Evolutionary conservation across 306 rosid genomes (phyloP).

Genomic region (Lagenaria siceraria): DNA sequence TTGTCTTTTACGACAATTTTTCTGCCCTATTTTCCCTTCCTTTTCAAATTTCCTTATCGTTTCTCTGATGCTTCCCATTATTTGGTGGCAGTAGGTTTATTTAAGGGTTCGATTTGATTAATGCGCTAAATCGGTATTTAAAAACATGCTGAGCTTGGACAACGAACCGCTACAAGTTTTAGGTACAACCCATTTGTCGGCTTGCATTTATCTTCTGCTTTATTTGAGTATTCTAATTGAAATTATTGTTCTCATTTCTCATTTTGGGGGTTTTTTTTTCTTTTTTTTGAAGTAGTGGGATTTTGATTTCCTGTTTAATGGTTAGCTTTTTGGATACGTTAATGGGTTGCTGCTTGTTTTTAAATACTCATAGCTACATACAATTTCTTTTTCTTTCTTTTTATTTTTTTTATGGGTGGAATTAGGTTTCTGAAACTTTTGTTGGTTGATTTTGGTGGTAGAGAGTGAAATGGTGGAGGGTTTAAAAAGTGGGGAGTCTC

Average conservation of each 20-base stretch:
- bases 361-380: slow-evolving; percentile 9
- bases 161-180: slow-evolving; percentile 26
- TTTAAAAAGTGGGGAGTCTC: slow-evolving; percentile 15
- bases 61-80: slow-evolving; percentile 12
- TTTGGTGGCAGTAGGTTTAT: slow-evolving; percentile 39
- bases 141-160: slow-evolving; percentile 21
- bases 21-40: background rate
- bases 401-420: slow-evolving; percentile 5
- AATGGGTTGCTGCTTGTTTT: slow-evolving; percentile 6
- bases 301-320: background rate
- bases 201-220: slow-evolving; percentile 22
- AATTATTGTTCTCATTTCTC: background rate
- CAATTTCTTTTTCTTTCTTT: background rate
- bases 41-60: background rate
- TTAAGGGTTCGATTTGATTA: slow-evolving; percentile 12
- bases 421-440: background rate
- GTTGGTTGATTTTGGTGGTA: slow-evolving; percentile 25
- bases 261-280: background rate
- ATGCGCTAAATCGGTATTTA: slow-evolving; percentile 22
- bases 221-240: slow-evolving; percentile 10
- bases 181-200: slow-evolving; percentile 36
- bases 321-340: slow-evolving; percentile 10
- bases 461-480: slow-evolving; percentile 21
- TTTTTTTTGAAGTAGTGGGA: background rate
- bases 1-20: background rate